Base-by-base conservation (phyloP, 306 rosid genomes). In the Urtica urens region DNA sequence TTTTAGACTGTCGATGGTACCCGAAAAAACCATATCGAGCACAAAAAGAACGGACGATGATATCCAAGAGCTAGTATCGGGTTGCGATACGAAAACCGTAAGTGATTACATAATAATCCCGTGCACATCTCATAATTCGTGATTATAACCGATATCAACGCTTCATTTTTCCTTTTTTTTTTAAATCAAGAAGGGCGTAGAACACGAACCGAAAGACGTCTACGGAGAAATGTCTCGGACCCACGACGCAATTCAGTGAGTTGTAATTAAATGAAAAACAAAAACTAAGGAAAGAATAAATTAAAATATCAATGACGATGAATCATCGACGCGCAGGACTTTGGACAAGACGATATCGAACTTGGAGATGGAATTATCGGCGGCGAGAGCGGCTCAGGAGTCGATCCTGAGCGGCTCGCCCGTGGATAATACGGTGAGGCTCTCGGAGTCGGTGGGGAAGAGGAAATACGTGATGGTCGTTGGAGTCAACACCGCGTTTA, bases 301-400 rank as follows among this genome's bases (percentile, higher is more conserved):
- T 21, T 15, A 8, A 17, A 55, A 38, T 45, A 25, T 23, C 34
- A 10, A 10, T 22, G 42, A 14, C 4, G 34, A 37, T 23, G 28
- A 26, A 46, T 65, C 67, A 46, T 53, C 11, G 11, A 59, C 38
- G 19, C 67, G 63, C 68, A 76, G 82, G 38, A 60, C 67, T 2
- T 54, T 76, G 63, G 82, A 76, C 64, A 76, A 71, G 48, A 76
- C 71, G 31, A 76, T 76, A 55, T 76, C 82, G 27, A 71, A 51
- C 57, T 76, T 71, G 63, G 82, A 76, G 66, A 67, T 67, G 78
- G 82, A 76, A 49, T 51, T 76, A 71, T 72, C 78, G 39, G 78
- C 72, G 23, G 81, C 81, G n/a, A 75, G 64, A 55, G 68, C 74
- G 25, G 69, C 72, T 2, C 82, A 71, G 56, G 78, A 68, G 45